Base-by-base conservation (phyloP, 331 rosid genomes). In the Rosa hybrid region DNA sequence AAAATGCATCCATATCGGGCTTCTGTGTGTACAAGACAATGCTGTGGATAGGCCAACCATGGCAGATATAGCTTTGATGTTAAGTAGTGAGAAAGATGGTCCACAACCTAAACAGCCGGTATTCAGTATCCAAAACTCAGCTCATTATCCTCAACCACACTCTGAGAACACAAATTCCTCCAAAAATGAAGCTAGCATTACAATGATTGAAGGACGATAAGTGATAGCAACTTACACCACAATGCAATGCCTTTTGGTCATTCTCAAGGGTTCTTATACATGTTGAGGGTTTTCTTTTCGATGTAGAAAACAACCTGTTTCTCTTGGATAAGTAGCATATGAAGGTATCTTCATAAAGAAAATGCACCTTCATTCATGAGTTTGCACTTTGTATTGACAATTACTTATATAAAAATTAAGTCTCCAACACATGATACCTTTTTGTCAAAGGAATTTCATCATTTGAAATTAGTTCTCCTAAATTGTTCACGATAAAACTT, bases 11-110 rank as follows among this genome's bases (percentile, higher is more conserved):
- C 77, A 82, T 16, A 20, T 82, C 1, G 85, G 81, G 13, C 77
- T 82, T 44, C 70, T 82, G 1, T 82, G 81, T 18, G 78, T 80
- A 23, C 78, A 83, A 75, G 86, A 83, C 50, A 21, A 14, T 8
- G 50, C 74, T 3, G 11, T 20, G 1, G 86, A 79, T 48, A 75
- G 86, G 17, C 83, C 86, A 49, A 60, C 50, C 60, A 71, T 82
- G 81, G 20, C 81, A 0, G 80, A 77, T 2, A 53, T 82, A 18
- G 41, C 78, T 71, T 34, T 21, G n/a, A 82, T 82, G 81, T 76
- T 82, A 45, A 60, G 68, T 14, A 82, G 65, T 21, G 85, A 82
- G 9, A 74, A 56, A 5, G 46, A 79, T 9, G 62, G 67, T 75
- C 68, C 73, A 4, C 38, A 6, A 16, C 83, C 83, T 17, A 82